Evolutionary conservation across 2,329 filamentous ascomycete species (phyloP), one percentile per base, ranked within the genome.

Genomic region (Biscogniauxia marginata): DNA sequence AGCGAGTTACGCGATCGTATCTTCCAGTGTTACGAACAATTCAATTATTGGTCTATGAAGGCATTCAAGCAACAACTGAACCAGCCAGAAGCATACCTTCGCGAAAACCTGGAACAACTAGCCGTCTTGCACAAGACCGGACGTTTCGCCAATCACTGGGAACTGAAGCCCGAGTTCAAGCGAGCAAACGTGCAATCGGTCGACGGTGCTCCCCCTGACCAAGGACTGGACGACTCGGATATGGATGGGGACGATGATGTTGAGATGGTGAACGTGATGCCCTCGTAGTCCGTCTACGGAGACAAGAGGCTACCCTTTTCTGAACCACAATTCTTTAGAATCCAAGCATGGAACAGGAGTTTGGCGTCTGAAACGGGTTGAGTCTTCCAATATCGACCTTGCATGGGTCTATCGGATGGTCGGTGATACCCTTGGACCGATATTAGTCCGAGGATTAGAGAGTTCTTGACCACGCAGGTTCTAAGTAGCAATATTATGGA

Each of bases 21-120:
- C 59, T 92, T 93, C 78, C 77, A 83, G 49, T 89, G 87, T 70
- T 99, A 97, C 84, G 84, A 87, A 55, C 79, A 89, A 67, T 96
- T 89, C 79, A 86, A 88, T 66, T 98, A 95, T 74, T 99, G 93
- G 93, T 87, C 89, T n/a, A 90, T 98, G 80, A 93, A 91, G 69
- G 85, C 89, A 4, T 83, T 99, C 64, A 91, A 91, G 61, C 81
- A 85, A 50, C 79, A 83, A 58, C 84, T 96, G 43, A 84, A 87
- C 57, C 95, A 99, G 75, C 95, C 95, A 1, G 95, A 98, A 71
- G 87, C 89, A n/a, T 98, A 93, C 72, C 84, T 99, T 59, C 91
- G 93, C 53, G 85, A 95, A 70, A 88, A 87, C 0, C 76, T 99
- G 63, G 89, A 93, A 60, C 86, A 91, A 68, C 84, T 98, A 57